Base-by-base conservation (phyloP, 768 basidiomycete species). In the Mycena filopes region DNA sequence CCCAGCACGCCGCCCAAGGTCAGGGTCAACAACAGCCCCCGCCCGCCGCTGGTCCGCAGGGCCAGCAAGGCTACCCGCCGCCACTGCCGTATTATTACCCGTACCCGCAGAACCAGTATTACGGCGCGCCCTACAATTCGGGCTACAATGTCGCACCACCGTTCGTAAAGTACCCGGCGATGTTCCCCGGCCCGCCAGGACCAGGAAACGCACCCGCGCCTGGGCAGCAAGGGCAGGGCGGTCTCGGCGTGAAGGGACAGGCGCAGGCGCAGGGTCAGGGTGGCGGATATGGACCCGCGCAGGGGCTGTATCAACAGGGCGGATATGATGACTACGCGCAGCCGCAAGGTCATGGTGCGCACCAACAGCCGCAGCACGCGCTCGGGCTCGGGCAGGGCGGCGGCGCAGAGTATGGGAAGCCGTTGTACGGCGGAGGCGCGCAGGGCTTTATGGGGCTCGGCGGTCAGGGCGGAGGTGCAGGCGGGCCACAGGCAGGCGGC, bases 41-140 rank as follows among this genome's bases (percentile, higher is more conserved):
- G 68, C 85, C 89, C 4, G 81, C 81, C n/a, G 82, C 81, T 5
- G 82, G 82, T 1, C 89, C 90, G 75, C 88, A 83, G 21, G 88
- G 88, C 20, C 89, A 90, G 68, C 89, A 91, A 73, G 79, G 81
- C 50, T 86, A 89, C 67, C 86, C 89, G 36, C 88, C 89, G 21
- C 90, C 89, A 7, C 76, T 83, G 29, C 83, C 82, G 16, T 85
- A 85, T 69, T 87, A 89, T 76, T 86, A 87, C 69, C 85, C 86
- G n/a, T 92, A 89, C 75, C 87, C 89, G 4, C 90, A 91, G 73
- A 90, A 88, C 70, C 90, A 92, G 70, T 92, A 88, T 77, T 93
- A 92, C 67, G 88, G 90, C 50, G 79, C 85, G 1, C 89, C 92
- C 6, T 93, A 93, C 79, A 81, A 75, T 71, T 82, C 82, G 51